Evolutionary conservation across 352 stramenopile species (phyloP).

Genomic region (Globisporangium paroecandrum): DNA sequence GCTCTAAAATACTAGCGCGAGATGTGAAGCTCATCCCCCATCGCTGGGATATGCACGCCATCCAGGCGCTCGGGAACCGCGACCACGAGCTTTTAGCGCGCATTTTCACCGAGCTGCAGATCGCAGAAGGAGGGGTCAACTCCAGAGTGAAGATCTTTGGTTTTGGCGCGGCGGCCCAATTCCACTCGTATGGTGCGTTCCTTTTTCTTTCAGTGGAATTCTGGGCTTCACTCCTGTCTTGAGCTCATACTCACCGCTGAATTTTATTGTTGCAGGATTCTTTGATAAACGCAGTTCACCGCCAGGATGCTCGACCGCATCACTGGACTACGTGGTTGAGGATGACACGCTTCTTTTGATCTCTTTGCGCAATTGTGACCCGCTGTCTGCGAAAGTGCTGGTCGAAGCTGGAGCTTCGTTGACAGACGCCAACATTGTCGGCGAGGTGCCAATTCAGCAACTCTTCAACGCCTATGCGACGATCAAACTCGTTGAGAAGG

Average conservation of each 20-base stretch:
- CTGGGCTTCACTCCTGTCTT: neutral
- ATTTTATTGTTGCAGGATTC: slow-evolving; percentile 35
- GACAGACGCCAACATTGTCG: slow-evolving; percentile 21
- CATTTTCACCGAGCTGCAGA: slow-evolving; percentile 35
- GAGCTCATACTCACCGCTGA: too few relatives aligned
- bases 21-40: slow-evolving; percentile 33
- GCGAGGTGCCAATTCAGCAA: slow-evolving; percentile 33
- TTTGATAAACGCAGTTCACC: slow-evolving; percentile 26
- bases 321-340: slow-evolving; percentile 36
- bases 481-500: slow-evolving; percentile 23
- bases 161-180: slow-evolving; percentile 45
- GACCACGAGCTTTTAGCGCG: slow-evolving; percentile 32
- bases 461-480: slow-evolving; percentile 32
- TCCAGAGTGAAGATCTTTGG: slow-evolving; percentile 38
- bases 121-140: slow-evolving; percentile 30
- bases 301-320: neutral
- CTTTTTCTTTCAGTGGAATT: neutral
- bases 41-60: slow-evolving; percentile 58
- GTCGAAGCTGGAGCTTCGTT: slow-evolving; percentile 33
- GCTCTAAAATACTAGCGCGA: neutral
- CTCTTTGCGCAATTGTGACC: slow-evolving; percentile 41
- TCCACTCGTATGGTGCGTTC: slow-evolving; percentile 42
- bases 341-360: slow-evolving; percentile 58
- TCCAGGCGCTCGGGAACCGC: slow-evolving; percentile 37
- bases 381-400: slow-evolving; percentile 29